Base-by-base conservation (phyloP, 805 yeast genomes). In the Hanseniaspora thailandica region DNA sequence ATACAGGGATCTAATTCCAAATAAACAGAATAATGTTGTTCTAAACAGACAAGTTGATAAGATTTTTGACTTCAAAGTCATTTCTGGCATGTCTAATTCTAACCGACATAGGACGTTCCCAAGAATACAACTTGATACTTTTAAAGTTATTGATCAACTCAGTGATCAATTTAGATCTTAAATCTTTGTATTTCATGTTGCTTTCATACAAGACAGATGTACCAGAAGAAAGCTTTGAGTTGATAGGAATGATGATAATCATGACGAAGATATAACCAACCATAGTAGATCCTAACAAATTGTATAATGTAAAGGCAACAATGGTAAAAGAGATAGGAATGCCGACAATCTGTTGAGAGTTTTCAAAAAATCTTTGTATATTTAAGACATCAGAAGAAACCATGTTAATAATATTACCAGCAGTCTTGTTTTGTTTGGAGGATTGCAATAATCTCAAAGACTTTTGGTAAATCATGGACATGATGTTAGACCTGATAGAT, bases 331-430 rank as follows among this genome's bases (percentile, higher is more conserved):
- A 72, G 17, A 78, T 64, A 5, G 87, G 87, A 1, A 81, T 78
- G 41, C 83, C 74, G 22, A 82, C 66, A 54, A 81, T 60, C 4
- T 74, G 71, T 58, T 77, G 81, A 23, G 81, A 66, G 56, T 76
- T 73, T 45, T 71, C 71, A n/a, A 77, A 65, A 51, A 84, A 66
- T 36, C 77, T 80, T 61, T 81, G 84, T 26, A 86, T 69, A 57
- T 84, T 72, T 45, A 70, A 69, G 12, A 84, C 80, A 69, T 87
- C 96, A 31, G 84, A 89, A 19, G 93, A 77, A 72, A 85, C 76
- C 61, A 82, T 72, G 61, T 85, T 86, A 58, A 86, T 75, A 51
- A 87, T 84, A 58, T 86, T 94, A 58, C 95, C 95, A 2, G 89
- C 76, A 1, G 86, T 68, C 58, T 76, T 70, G n/a, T 74, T 71